Conservation (phyloP, 2,329 filamentous ascomycete species). For the Talaromyces piceae region DNA sequence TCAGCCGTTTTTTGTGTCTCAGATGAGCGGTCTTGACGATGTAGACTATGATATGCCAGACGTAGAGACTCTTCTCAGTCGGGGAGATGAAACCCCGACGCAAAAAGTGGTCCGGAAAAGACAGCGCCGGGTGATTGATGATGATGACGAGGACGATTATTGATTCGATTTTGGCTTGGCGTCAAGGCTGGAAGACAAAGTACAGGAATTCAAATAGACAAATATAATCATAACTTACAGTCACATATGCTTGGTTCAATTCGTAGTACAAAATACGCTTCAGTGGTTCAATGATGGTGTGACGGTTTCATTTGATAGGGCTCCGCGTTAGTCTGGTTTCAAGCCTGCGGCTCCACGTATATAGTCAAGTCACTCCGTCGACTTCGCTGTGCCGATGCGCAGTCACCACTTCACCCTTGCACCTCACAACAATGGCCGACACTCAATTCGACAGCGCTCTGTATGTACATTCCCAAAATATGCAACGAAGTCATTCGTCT, state of each 20-base stretch:
- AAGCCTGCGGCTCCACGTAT: not conserved
- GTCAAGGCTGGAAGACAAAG: too few relatives aligned
- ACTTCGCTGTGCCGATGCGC: not conserved
- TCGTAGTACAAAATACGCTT: too few relatives aligned
- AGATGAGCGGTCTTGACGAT: slow-evolving; percentile 14
- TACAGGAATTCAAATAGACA: too few relatives aligned
- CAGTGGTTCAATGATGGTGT: not conserved
- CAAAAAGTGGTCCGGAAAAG: slow-evolving; percentile 12
- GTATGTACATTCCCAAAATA: slow-evolving; percentile 25
- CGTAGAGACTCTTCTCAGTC: slow-evolving; percentile 17
- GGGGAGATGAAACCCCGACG: slow-evolving; percentile 13
- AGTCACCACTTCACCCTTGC: not conserved
- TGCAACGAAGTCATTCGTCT: too few relatives aligned
- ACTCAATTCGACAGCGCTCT: slow-evolving; percentile 46
- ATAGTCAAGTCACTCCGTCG: not conserved
- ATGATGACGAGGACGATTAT: slow-evolving; percentile 21
- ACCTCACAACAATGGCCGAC: slow-evolving; percentile 33
- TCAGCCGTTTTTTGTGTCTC: slow-evolving; percentile 16
- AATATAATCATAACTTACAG: too few relatives aligned
- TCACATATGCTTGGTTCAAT: too few relatives aligned
- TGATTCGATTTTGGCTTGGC: not conserved
- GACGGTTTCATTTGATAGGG: not conserved
- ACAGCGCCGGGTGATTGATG: slow-evolving; percentile 19
- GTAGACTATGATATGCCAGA: slow-evolving; percentile 24
- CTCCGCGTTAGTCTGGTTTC: too few relatives aligned